Evolutionary conservation across 805 yeast genomes (phyloP).

Genomic region (Saccharomycopsis synnaedendra): DNA sequence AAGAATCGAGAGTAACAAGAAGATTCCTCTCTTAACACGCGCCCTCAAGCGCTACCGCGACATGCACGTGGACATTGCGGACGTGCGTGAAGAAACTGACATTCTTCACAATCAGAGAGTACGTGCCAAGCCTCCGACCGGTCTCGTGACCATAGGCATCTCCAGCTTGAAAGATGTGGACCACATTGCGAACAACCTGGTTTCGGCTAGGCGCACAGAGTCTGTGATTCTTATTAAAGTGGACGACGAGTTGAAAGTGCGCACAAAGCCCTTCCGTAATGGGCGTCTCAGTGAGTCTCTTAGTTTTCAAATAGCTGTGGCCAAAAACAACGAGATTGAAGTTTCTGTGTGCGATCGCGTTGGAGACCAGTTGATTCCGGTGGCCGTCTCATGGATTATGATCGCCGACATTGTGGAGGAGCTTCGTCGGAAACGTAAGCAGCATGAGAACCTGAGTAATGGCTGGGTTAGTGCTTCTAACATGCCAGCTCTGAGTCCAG

Average conservation of each 20-base stretch:
- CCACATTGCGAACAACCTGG: slow-evolving; percentile 58
- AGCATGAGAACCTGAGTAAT: slow-evolving; percentile 51
- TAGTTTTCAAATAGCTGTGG: slow-evolving; percentile 60
- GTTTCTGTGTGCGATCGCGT: slow-evolving; percentile 74
- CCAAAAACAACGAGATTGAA: slow-evolving; percentile 87
- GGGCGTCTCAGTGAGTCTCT: slow-evolving; percentile 73
- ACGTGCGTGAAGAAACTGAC: slow-evolving; percentile 53
- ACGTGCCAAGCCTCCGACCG: slow-evolving; percentile 76
- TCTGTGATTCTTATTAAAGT: slow-evolving; percentile 66
- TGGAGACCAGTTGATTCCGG: slow-evolving; percentile 63
- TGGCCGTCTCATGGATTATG: slow-evolving; percentile 86
- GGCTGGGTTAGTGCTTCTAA: slow-evolving; percentile 87
- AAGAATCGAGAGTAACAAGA: slow-evolving; percentile 69
- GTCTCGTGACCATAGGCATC: slow-evolving; percentile 63
- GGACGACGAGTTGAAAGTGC: slow-evolving; percentile 78
- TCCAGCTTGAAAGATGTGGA: slow-evolving; percentile 80
- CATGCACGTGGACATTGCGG: slow-evolving; percentile 61
- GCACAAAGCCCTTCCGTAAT: slow-evolving; percentile 60
- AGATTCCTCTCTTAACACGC: slow-evolving; percentile 73
- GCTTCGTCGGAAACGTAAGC: slow-evolving; percentile 79
- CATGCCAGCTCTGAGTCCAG: slow-evolving; percentile 22
- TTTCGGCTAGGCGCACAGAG: slow-evolving; percentile 71
- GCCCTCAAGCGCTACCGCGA: slow-evolving; percentile 82
- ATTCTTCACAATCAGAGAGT: slow-evolving; percentile 58
- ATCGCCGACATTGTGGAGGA: slow-evolving; percentile 91